Evolutionary conservation across 441 rosid genomes (phyloP).

Genomic region (Sinapis alba): DNA sequence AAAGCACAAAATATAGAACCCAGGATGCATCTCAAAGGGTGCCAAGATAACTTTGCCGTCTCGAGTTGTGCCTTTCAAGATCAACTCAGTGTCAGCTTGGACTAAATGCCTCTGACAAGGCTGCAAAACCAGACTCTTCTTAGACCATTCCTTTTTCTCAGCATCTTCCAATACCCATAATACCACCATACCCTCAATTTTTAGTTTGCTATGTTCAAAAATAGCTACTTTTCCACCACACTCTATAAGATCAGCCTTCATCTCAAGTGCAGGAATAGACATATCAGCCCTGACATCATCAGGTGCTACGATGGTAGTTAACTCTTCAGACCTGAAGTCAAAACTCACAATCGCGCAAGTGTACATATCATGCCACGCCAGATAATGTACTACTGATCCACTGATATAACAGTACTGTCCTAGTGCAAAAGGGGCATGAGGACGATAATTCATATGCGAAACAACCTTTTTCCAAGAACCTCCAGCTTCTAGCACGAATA

Average conservation of each 20-base stretch:
- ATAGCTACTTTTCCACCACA: background rate
- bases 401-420: background rate
- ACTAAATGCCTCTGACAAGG: too few species aligned
- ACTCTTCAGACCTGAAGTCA: background rate
- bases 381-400: background rate
- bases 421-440: background rate
- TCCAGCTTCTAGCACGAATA: background rate
- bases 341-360: background rate
- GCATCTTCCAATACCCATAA: constrained; percentile 4
- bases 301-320: background rate
- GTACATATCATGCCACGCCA: background rate
- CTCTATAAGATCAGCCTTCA: background rate
- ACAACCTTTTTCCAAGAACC: constrained; percentile 13
- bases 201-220: background rate
- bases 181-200: background rate
- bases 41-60: too few species aligned
- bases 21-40: too few species aligned
- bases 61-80: too few species aligned
- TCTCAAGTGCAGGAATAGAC: background rate
- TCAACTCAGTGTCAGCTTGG: too few species aligned
- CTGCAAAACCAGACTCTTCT: too few species aligned
- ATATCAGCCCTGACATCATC: too few species aligned
- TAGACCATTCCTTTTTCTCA: background rate
- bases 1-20: too few species aligned
- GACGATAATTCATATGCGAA: background rate